phyloP scores from a whole-genome alignment of 495 filamentous ascomycete species.

The Baudoinia panamericana region DNA sequence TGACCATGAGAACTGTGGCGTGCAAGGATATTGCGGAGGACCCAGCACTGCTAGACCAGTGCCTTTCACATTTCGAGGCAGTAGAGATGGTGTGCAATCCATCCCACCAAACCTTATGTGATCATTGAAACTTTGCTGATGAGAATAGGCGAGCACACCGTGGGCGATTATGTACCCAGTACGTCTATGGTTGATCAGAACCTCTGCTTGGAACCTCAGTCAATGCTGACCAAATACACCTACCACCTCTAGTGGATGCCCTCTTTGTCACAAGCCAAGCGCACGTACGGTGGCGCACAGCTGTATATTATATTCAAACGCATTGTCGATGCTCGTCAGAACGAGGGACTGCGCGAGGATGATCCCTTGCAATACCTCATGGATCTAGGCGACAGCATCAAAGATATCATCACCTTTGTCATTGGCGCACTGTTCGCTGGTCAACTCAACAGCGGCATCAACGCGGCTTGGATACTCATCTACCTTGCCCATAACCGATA shows the following conservation, averaged over 20 bases:
- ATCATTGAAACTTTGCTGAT: too few species aligned
- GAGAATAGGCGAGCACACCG: constrained; percentile 19
- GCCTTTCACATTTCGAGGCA: constrained; percentile 28
- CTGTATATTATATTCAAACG: constrained; percentile 33
- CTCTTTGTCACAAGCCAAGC: constrained; percentile 23
- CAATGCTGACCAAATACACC: neutral
- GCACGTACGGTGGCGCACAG: constrained; percentile 25
- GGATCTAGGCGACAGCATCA: constrained; percentile 28
- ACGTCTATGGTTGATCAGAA: too few species aligned
- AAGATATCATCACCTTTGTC: constrained; percentile 31
- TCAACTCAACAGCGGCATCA: constrained; percentile 34
- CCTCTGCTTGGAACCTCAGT: too few species aligned
- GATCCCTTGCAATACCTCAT: constrained; percentile 37
- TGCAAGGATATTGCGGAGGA: constrained; percentile 34
- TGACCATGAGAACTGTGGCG: constrained; percentile 28
- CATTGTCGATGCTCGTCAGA: constrained; percentile 31
- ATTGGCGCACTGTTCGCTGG: constrained; percentile 29
- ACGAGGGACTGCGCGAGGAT: constrained; percentile 27
- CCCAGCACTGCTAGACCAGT: constrained; percentile 23
- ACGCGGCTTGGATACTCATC: constrained; percentile 31
- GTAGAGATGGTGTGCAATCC: too few species aligned
- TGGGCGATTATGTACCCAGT: constrained; percentile 29
- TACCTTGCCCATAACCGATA: constrained; percentile 30
- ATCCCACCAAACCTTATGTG: too few species aligned
- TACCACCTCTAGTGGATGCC: constrained; percentile 33